Conservation (phyloP, 352 stramenopile species). For the Elongisporangium prolatum region DNA sequence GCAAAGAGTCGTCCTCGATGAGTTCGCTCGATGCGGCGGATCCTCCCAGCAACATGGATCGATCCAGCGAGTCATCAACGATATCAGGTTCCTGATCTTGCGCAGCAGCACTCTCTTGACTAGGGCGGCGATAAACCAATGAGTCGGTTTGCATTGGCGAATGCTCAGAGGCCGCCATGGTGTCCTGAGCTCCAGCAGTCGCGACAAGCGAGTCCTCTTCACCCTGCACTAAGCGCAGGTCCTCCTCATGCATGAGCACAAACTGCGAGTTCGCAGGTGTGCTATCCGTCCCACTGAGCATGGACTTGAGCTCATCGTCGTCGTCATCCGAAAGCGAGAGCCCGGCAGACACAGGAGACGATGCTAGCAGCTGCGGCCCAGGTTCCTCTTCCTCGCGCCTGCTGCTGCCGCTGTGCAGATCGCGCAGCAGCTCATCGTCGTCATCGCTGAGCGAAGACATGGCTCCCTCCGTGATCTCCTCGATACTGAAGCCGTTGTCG, state of each 20-base stretch:
- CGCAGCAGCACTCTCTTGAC: not conserved
- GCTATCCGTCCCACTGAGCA: not conserved
- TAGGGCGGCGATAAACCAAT: not conserved
- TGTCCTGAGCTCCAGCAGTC: constrained; percentile 5
- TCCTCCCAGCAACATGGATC: constrained; percentile 45
- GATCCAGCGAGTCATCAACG: constrained; percentile 33
- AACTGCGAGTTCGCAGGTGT: constrained; percentile 26
- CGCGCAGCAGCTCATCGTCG: constrained; percentile 15
- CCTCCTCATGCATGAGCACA: constrained; percentile 51
- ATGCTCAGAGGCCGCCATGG: not conserved
- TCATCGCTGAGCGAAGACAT: constrained; percentile 31
- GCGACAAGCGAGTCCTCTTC: not conserved
- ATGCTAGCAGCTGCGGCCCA: not conserved
- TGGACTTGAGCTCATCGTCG: not conserved
- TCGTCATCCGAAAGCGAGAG: not conserved
- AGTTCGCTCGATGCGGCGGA: constrained; percentile 23
- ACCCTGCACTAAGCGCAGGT: constrained; percentile 26
- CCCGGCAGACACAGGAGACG: not conserved
- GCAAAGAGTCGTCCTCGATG: not conserved
- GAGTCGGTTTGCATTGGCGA: not conserved
- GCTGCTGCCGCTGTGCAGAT: constrained; percentile 4
- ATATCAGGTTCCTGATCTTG: constrained; percentile 3
- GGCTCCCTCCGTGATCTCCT: constrained; percentile 15
- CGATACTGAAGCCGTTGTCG: constrained; percentile 67
- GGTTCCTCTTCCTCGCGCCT: constrained; percentile 3